Evolutionary conservation across 345 rosid species (phyloP).

Genomic region (Corchorus capsularis): DNA sequence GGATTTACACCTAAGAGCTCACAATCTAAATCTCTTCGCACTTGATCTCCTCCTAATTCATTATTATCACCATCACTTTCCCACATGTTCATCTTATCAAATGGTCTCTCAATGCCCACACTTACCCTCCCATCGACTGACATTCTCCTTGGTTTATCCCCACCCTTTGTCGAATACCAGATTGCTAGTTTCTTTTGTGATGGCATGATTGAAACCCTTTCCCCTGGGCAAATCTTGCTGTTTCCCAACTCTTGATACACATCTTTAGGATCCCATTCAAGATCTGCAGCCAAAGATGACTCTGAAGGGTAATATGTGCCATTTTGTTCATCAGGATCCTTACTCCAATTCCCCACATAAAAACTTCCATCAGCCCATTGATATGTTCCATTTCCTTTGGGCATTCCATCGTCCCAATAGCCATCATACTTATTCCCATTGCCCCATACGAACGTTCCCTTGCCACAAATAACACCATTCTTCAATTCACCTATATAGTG

Average conservation of each 20-base stretch:
- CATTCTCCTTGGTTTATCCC: constrained; percentile 60
- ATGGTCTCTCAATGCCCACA: constrained; percentile 69
- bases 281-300: constrained; percentile 30
- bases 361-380: constrained; percentile 84
- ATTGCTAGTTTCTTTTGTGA: constrained; percentile 84
- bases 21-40: constrained; percentile 38
- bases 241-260: constrained; percentile 49
- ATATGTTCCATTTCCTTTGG: constrained; percentile 73
- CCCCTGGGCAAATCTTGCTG: constrained; percentile 49
- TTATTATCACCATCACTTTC: constrained; percentile 41
- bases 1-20: constrained; percentile 48
- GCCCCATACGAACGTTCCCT: constrained; percentile 71
- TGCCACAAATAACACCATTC: constrained; percentile 65
- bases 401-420: constrained; percentile 78
- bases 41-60: constrained; percentile 30
- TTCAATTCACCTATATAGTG: constrained; percentile 77
- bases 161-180: constrained; percentile 72
- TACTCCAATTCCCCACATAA: constrained; percentile 87
- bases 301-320: constrained; percentile 73
- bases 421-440: constrained; percentile 74
- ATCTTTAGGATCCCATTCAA: constrained; percentile 73
- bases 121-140: constrained; percentile 89
- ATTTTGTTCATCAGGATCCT: constrained; percentile 68
- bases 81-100: constrained; percentile 74
- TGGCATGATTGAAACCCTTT: constrained; percentile 72